These are phyloP conservation scores for Wickerhamiella nectarea DNA, from an alignment of 805 yeast species.

Conservation along the genomic window DNA sequence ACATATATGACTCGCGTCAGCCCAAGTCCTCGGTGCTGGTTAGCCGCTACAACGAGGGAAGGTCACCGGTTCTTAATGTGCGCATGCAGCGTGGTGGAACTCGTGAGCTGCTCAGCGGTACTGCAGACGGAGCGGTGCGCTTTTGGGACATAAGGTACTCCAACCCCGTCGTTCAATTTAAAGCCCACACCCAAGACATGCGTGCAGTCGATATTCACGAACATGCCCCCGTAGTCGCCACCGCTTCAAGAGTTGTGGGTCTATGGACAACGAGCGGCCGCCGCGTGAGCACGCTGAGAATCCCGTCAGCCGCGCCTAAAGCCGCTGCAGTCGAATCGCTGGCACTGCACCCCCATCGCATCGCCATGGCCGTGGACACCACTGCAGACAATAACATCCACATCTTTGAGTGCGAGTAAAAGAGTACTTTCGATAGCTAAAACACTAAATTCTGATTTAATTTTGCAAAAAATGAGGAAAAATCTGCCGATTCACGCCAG, in stretches of 20 bases:
- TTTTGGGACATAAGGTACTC: constrained; percentile 75
- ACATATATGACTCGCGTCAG: constrained; percentile 82
- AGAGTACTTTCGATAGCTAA: too few species aligned
- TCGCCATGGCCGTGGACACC: constrained; percentile 76
- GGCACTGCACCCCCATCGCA: constrained; percentile 82
- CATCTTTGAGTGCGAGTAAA: constrained; percentile 9
- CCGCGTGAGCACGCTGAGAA: constrained; percentile 41
- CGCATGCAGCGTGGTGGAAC: constrained; percentile 96
- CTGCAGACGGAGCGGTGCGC: constrained; percentile 63
- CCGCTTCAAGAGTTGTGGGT: constrained; percentile 68
- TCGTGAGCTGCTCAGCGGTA: constrained; percentile 74
- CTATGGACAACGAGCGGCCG: constrained; percentile 83
- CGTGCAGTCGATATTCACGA: constrained; percentile 78
- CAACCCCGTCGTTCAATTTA: constrained; percentile 55
- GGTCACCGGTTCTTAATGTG: constrained; percentile 54
- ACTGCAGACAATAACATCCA: constrained; percentile 10
- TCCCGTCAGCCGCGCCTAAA: constrained; percentile 27
- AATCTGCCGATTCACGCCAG: too few species aligned
- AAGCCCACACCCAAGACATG: constrained; percentile 39
- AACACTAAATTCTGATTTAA: not conserved
- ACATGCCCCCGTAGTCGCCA: constrained; percentile 88
- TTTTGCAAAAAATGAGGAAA: too few species aligned
- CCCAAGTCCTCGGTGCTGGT: constrained; percentile 80
- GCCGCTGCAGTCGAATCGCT: constrained; percentile 38
- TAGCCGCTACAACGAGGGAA: constrained; percentile 52